Evolutionary conservation across 2,329 filamentous ascomycete species (phyloP).

Genomic region (Tolypocladium album): DNA sequence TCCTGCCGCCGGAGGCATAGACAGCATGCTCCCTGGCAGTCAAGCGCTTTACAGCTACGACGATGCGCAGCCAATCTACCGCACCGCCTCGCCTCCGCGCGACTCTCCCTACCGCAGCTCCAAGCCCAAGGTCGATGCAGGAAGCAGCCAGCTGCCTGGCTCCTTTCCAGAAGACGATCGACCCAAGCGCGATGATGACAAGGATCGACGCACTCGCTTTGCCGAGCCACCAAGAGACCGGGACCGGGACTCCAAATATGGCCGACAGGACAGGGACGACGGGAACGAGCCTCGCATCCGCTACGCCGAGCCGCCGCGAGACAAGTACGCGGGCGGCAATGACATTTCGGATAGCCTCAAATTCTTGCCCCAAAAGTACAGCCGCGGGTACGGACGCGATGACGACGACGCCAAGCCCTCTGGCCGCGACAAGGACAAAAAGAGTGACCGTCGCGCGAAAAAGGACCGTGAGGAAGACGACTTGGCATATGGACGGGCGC

Average conservation of each 20-base stretch:
- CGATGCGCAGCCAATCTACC: conserved; percentile 19
- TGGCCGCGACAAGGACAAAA: conserved; percentile 11
- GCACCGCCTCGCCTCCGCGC: conserved; percentile 21
- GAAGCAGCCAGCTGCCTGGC: conserved; percentile 14
- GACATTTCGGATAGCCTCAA: conserved; percentile 25
- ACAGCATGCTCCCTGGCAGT: conserved; percentile 24
- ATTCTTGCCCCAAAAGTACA: conserved; percentile 38
- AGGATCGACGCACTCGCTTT: conserved; percentile 11
- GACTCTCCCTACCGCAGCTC: conserved; percentile 26
- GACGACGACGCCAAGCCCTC: conserved; percentile 6
- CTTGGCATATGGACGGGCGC: conserved; percentile 36
- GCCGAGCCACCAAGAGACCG: conserved; percentile 8
- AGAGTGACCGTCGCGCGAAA: conserved; percentile 11
- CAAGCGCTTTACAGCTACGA: conserved; percentile 29
- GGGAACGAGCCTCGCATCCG: conserved; percentile 9
- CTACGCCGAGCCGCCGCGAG: conserved; percentile 7
- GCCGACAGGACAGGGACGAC: conserved; percentile 6
- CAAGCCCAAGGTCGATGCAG: conserved; percentile 18
- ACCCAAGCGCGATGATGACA: conserved; percentile 8
- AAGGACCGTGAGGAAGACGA: conserved; percentile 28
- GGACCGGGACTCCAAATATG: conserved; percentile 8
- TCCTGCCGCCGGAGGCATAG: conserved; percentile 26
- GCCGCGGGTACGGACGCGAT: conserved; percentile 20
- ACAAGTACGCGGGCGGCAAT: conserved; percentile 9
- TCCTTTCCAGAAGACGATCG: conserved; percentile 21